phyloP scores from a whole-genome alignment of 495 filamentous ascomycete species.

The Clohesyomyces aquaticus region DNA sequence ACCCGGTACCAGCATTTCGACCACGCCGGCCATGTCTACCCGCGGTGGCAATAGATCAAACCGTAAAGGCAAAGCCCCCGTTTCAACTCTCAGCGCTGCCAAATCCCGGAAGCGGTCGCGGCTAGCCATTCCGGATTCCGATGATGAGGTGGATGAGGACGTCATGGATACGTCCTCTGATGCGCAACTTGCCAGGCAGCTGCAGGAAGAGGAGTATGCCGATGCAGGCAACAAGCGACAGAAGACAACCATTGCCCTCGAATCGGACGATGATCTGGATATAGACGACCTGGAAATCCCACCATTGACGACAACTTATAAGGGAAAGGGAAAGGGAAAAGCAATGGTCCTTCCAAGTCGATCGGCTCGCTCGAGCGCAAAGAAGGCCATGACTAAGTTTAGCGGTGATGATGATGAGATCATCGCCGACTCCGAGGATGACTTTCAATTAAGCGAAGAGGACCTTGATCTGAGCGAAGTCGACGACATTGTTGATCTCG shows the following conservation, averaged over 20 bases:
- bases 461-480: not conserved
- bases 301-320: slow-evolving; percentile 14
- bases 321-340: slow-evolving; percentile 40
- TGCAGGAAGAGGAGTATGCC: slow-evolving; percentile 67
- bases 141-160: slow-evolving; percentile 46
- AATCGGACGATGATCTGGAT: slow-evolving; percentile 37
- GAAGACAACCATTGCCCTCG: slow-evolving; percentile 31
- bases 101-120: slow-evolving; percentile 33
- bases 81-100: slow-evolving; percentile 3
- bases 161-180: slow-evolving; percentile 53
- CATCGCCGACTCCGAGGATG: slow-evolving; percentile 12
- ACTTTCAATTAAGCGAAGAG: slow-evolving; percentile 20
- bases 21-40: slow-evolving; percentile 55
- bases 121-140: slow-evolving; percentile 47
- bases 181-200: slow-evolving; percentile 58
- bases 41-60: slow-evolving; percentile 42
- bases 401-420: slow-evolving; percentile 15
- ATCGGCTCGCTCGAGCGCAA: slow-evolving; percentile 26
- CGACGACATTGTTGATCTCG: slow-evolving; percentile 17
- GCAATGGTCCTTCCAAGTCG: slow-evolving; percentile 18
- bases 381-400: not conserved
- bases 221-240: slow-evolving; percentile 43
- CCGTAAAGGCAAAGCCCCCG: slow-evolving; percentile 31
- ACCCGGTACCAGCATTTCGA: slow-evolving; percentile 72
- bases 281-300: not conserved